A percentile compares a stretch with the other conserved stretches of the same genome.
phyloP scores from a whole-genome alignment of 805 yeast species.

The Pichia phayaonensis region DNA sequence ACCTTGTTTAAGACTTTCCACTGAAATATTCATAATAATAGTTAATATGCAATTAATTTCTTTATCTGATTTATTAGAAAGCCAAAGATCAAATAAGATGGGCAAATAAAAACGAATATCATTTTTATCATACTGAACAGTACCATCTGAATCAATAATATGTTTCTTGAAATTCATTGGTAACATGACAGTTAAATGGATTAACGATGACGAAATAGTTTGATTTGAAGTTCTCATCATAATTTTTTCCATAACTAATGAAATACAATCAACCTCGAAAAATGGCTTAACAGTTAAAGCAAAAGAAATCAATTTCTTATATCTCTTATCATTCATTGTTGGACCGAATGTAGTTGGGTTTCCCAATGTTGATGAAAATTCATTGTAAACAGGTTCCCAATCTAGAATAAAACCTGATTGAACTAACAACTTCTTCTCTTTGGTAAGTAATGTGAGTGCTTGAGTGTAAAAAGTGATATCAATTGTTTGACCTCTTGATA shows the following conservation, averaged over 20 bases:
- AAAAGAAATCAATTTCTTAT: slow-evolving; percentile 41
- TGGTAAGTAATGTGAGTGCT: slow-evolving; percentile 51
- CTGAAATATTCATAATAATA: slow-evolving; percentile 54
- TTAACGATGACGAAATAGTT: slow-evolving; percentile 43
- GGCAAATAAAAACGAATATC: slow-evolving; percentile 47
- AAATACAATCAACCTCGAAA: slow-evolving; percentile 42
- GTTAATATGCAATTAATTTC: slow-evolving; percentile 58
- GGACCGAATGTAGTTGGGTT: slow-evolving; percentile 44
- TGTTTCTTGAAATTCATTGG: slow-evolving; percentile 38
- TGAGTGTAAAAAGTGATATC: slow-evolving; percentile 54
- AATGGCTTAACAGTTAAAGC: slow-evolving; percentile 49
- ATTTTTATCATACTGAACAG: slow-evolving; percentile 14
- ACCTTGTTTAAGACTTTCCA: slow-evolving; percentile 34
- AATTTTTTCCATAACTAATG: slow-evolving; percentile 42
- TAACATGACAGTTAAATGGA: slow-evolving; percentile 44
- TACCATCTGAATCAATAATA: slow-evolving; percentile 10
- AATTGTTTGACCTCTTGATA: slow-evolving; percentile 65
- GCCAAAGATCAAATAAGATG: slow-evolving; percentile 67
- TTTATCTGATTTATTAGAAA: slow-evolving; percentile 39
- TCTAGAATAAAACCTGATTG: slow-evolving; percentile 39
- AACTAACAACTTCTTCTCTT: slow-evolving; percentile 35
- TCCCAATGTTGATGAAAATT: slow-evolving; percentile 32
- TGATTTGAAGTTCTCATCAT: slow-evolving; percentile 46
- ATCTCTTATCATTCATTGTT: slow-evolving; percentile 40
- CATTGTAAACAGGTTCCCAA: slow-evolving; percentile 40